A percentile compares a stretch with the other conserved stretches of the same genome.
Evolutionary conservation across 768 basidiomycete species (phyloP).

Genomic region (Phylloporus rhodoxanthus): DNA sequence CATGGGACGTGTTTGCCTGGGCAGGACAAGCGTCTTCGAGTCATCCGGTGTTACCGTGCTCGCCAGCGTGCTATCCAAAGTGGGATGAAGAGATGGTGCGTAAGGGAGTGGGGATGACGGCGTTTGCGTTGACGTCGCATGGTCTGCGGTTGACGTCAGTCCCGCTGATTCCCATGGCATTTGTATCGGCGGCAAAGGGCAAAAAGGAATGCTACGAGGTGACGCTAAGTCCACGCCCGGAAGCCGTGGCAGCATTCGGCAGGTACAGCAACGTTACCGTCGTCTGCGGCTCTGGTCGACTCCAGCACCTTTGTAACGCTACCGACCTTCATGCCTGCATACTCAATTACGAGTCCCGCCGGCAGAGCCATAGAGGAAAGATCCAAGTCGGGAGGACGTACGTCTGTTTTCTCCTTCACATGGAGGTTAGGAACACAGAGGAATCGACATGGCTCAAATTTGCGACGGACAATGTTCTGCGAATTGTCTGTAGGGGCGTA

Average conservation of each 20-base stretch:
- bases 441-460: constrained; percentile 21
- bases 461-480: constrained; percentile 20
- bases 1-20: constrained; percentile 27
- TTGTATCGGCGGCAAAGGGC: background rate
- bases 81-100: constrained; percentile 12
- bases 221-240: constrained; percentile 5
- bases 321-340: constrained; percentile 18
- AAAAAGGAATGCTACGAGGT: constrained; percentile 6
- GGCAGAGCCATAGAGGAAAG: background rate
- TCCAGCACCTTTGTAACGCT: constrained; percentile 8
- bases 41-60: constrained; percentile 16
- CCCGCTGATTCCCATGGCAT: constrained; percentile 18
- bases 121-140: constrained; percentile 11
- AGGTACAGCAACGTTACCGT: constrained; percentile 12
- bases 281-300: constrained; percentile 13
- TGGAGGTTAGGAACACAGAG: background rate
- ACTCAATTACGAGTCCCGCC: constrained; percentile 17
- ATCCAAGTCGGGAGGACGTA: constrained; percentile 16
- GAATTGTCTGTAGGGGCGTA: constrained; percentile 6
- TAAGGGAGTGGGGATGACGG: constrained; percentile 9
- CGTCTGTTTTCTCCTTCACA: constrained; percentile 20
- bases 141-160: constrained; percentile 17
- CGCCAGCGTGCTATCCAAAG: constrained; percentile 18
- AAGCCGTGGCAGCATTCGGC: background rate
- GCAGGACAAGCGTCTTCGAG: constrained; percentile 14